These are phyloP conservation scores for Davidsoniella eucalypti DNA, from an alignment of 2,329 filamentous ascomycete species.

Conservation along the genomic window DNA sequence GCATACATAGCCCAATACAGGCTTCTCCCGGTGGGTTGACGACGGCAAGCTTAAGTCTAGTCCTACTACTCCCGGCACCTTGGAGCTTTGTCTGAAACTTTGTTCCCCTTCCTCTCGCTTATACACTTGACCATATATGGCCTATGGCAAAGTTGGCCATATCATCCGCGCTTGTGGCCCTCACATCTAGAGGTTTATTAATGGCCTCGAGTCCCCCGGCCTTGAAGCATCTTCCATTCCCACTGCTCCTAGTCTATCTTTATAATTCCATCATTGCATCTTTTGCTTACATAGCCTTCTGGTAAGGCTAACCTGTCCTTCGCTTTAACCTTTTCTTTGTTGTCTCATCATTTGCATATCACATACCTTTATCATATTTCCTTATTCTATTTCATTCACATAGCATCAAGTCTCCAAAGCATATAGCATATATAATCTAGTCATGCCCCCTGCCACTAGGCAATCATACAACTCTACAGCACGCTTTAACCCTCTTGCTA, in stretches of 20 bases:
- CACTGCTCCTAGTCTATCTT: background rate
- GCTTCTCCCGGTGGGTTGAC: no score
- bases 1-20: no score
- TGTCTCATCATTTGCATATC: background rate
- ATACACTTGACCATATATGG: background rate
- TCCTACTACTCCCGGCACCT: background rate
- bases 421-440: conserved; percentile 13
- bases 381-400: conserved; percentile 1
- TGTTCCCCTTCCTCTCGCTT: background rate
- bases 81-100: background rate
- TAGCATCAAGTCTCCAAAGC: no score
- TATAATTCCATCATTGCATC: background rate
- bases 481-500: no score
- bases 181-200: background rate
- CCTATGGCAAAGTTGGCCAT: background rate
- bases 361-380: conserved; percentile 2
- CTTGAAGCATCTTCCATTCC: no score
- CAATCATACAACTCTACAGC: conserved; percentile 22
- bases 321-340: background rate
- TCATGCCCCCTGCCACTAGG: conserved; percentile 30
- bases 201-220: background rate
- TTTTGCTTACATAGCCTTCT: conserved; percentile 11
- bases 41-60: background rate
- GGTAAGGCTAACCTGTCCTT: conserved; percentile 10
- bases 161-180: no score